Evolutionary conservation across 2,329 filamentous ascomycete genomes (phyloP).

Genomic region (Pseudopyricularia cyperi): DNA sequence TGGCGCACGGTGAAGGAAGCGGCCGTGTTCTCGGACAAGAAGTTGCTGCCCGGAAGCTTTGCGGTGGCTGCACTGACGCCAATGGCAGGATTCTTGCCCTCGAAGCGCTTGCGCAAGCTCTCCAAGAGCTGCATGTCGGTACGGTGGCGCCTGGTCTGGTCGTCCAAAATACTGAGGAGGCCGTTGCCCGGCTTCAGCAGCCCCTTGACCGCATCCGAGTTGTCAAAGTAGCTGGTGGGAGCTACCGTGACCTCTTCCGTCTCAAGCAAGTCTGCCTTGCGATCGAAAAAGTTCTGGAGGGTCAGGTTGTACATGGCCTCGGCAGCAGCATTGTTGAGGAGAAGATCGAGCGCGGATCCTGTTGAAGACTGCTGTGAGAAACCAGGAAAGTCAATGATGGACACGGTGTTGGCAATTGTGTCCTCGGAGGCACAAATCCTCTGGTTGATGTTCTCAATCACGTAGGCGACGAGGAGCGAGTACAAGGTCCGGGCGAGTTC

Average conservation of each 20-base stretch:
- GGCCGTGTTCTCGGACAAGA: constrained; percentile 67
- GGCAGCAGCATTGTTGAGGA: constrained; percentile 86
- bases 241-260: constrained; percentile 85
- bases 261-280: constrained; percentile 84
- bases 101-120: constrained; percentile 81
- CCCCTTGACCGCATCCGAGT: constrained; percentile 84
- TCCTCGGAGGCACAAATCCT: constrained; percentile 79
- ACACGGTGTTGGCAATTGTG: constrained; percentile 81
- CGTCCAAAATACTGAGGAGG: constrained; percentile 84
- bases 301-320: constrained; percentile 90
- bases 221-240: constrained; percentile 94
- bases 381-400: constrained; percentile 90
- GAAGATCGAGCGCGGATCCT: constrained; percentile 75
- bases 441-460: constrained; percentile 88
- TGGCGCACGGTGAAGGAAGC: constrained; percentile 85
- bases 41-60: constrained; percentile 77
- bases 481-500: constrained; percentile 90
- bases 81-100: constrained; percentile 87
- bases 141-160: constrained; percentile 82
- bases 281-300: constrained; percentile 90
- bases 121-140: constrained; percentile 85
- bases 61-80: constrained; percentile 62
- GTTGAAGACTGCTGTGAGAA: constrained; percentile 79
- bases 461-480: constrained; percentile 82
- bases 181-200: constrained; percentile 88